A percentile compares a stretch with the other conserved stretches of the same genome.
These are phyloP conservation scores for Phaseolus coccineus DNA, from an alignment of 331 rosid genomes.

Conservation along the genomic window DNA sequence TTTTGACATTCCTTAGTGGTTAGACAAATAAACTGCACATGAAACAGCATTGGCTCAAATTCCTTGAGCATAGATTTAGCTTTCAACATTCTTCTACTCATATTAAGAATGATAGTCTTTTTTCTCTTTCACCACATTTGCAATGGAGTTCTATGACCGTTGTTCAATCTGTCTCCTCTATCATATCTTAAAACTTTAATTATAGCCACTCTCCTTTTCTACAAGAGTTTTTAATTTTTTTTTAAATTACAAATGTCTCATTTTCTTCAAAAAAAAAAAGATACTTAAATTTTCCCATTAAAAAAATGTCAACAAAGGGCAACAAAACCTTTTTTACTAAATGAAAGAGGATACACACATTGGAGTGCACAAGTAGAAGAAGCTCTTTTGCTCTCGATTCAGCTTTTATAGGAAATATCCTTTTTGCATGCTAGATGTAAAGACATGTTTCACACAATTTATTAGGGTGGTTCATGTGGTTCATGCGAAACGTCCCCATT, in stretches of 20 bases:
- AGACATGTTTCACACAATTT: background rate
- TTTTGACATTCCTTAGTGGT: background rate
- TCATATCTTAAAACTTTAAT: background rate
- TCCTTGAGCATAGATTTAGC: background rate
- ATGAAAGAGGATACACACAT: background rate
- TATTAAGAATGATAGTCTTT: background rate
- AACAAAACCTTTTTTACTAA: background rate
- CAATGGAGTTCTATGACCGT: background rate
- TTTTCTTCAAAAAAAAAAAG: background rate
- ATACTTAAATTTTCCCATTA: background rate
- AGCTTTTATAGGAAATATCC: background rate
- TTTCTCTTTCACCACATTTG: background rate
- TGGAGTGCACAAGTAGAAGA: background rate
- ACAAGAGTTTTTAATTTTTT: no score
- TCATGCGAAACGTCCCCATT: background rate
- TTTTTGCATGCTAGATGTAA: background rate
- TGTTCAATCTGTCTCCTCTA: background rate
- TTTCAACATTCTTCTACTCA: background rate
- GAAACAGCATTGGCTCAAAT: background rate
- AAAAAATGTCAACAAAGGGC: background rate
- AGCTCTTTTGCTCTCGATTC: background rate
- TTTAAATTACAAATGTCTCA: background rate
- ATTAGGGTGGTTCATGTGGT: constrained; percentile 1
- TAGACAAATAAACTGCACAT: background rate
- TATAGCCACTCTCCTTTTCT: background rate